Evolutionary conservation across 345 rosid species (phyloP).

Genomic region (Brassica incana): DNA sequence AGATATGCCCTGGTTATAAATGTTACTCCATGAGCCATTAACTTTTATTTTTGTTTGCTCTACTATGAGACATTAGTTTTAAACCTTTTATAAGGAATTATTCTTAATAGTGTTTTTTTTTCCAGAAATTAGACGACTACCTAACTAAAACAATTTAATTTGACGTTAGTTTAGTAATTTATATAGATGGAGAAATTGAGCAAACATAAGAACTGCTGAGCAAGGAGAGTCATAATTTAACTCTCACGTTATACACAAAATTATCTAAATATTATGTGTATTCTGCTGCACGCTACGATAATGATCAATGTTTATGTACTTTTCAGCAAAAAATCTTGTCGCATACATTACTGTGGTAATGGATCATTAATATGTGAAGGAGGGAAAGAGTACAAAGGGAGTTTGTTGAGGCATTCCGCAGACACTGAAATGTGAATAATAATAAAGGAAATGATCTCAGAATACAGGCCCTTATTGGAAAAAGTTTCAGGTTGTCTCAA

Average conservation of each 20-base stretch:
- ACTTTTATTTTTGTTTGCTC: not conserved
- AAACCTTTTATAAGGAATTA: not conserved
- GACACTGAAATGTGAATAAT: constrained; percentile 21
- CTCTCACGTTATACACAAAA: not conserved
- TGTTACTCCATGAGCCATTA: not conserved
- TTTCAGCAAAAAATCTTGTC: constrained; percentile 1
- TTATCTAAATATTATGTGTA: not conserved
- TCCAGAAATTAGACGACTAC: not conserved
- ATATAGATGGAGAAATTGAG: not conserved
- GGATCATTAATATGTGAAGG: constrained; percentile 3
- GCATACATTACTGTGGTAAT: constrained; percentile 2
- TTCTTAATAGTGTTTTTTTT: not conserved
- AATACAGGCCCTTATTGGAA: no score
- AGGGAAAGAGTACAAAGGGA: constrained; percentile 7
- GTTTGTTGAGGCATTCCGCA: constrained; percentile 17
- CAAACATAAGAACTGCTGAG: not conserved
- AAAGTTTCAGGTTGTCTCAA: no score
- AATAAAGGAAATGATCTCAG: not conserved
- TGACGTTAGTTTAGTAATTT: not conserved
- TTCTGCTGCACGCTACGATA: not conserved
- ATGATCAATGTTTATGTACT: constrained; percentile 2
- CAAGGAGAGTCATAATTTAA: not conserved
- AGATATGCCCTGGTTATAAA: not conserved
- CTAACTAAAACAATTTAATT: not conserved
- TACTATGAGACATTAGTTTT: not conserved